A percentile compares a stretch with the other conserved stretches of the same genome.
Evolutionary conservation across 225 moss, liverwort and hornwort species (phyloP).

Genomic region (Pseudisothecium myosuroides): DNA sequence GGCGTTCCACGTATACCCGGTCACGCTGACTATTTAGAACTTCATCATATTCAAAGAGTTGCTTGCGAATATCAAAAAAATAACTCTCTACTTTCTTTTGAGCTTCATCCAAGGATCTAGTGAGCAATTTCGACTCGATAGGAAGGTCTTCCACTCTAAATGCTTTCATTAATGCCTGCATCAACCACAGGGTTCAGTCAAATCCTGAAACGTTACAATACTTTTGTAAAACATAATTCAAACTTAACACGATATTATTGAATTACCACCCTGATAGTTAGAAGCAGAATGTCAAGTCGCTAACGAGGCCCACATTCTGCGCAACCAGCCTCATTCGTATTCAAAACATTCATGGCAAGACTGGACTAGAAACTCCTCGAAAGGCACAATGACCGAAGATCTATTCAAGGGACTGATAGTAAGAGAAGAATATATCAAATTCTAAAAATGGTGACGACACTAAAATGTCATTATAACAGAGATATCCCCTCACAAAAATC

Average conservation of each 20-base stretch:
- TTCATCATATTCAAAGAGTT: slow-evolving; percentile 98
- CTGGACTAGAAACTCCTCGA: neutral
- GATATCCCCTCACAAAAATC: neutral
- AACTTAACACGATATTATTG: neutral
- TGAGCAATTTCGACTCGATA: slow-evolving; percentile 98
- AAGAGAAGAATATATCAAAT: neutral
- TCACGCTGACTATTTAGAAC: slow-evolving; percentile 96
- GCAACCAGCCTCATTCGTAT: neutral
- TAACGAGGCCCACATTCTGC: neutral
- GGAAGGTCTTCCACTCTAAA: slow-evolving; percentile 98
- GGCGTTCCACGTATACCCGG: slow-evolving; percentile 77
- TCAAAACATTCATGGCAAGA: neutral
- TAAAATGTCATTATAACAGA: neutral
- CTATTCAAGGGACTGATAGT: neutral
- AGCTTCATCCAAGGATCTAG: slow-evolving; percentile 91
- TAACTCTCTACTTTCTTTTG: slow-evolving; percentile 97
- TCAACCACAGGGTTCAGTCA: neutral
- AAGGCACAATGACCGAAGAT: neutral
- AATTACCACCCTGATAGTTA: neutral
- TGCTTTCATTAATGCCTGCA: slow-evolving; percentile 94
- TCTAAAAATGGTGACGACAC: neutral
- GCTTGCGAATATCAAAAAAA: slow-evolving; percentile 97
- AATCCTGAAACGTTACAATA: neutral
- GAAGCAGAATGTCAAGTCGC: neutral
- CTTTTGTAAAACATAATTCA: neutral